A percentile compares a stretch with the other conserved stretches of the same genome.
phyloP scores from a whole-genome alignment of 176 grass and related monocot species.

The maize (Zea mays) region Zm-B73-REFERENCE-NAM-5.0 NC_050096.1:235861501-235862000 shows the following conservation, averaged over 20 bases:
- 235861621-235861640: slow-evolving; percentile 14
- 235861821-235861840: slow-evolving; percentile 80
- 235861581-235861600: slow-evolving; percentile 31
- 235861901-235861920: slow-evolving; percentile 35
- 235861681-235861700: slow-evolving; percentile 35
- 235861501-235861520: background rate
- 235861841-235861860: slow-evolving; percentile 46
- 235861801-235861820: slow-evolving; percentile 64
- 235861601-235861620: slow-evolving; percentile 11
- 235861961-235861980: slow-evolving; percentile 39
- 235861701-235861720: slow-evolving; percentile 35
- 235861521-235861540: background rate
- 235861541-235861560: background rate
- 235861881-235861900: slow-evolving; percentile 27
- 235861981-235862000: slow-evolving; percentile 76
- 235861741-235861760: slow-evolving; percentile 68
- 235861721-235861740: slow-evolving; percentile 51
- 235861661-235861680: slow-evolving; percentile 37
- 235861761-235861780: slow-evolving; percentile 99
- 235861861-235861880: slow-evolving; percentile 37
- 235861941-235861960: slow-evolving; percentile 33
- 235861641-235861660: slow-evolving; percentile 29
- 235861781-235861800: slow-evolving; percentile 85
- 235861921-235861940: slow-evolving; percentile 29
- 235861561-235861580: slow-evolving; percentile 16